Base-by-base conservation (phyloP, 768 basidiomycete species). In the Leucosporidium yakuticum region DNA sequence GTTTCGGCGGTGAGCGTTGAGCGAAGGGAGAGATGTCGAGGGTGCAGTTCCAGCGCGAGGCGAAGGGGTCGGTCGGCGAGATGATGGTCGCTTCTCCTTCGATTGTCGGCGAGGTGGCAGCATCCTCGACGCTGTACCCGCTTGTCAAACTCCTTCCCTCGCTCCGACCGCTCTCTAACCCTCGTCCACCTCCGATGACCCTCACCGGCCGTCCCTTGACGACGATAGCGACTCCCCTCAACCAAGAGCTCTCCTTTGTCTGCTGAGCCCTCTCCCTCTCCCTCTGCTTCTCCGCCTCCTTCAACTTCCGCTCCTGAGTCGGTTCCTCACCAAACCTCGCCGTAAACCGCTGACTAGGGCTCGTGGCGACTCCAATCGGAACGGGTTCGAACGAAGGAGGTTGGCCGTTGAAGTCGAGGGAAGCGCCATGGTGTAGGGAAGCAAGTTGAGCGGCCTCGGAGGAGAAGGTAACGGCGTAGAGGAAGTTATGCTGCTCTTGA, bases 11-110 rank as follows among this genome's bases (percentile, higher is more conserved):
- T 0, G 61, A 29, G 20, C 48, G 65, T 0, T 27, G 47, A 1
- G 66, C 66, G 60, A 71, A 62, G 5, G 66, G 56, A 1, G 69
- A 64, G 31, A 67, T 62, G 51, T 71, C 69, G 63, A 71, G 66
- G 25, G 60, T 54, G 39, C 63, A 67, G 49, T 67, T 61, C 63
- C 63, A 67, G 4, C 54, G 49, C 8, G 65, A 67, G 2, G 34
- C 20, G 34, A 71, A 64, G 0, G 48, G 14, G 8, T 7, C n/a
- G 0, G 63, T 56, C 9, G 55, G 54, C 14, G 25, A 55, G 9
- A 31, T 23, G 17, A 23, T 34, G 27, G 55, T 20, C 7, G 55
- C 23, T 4, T 68, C 48, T 17, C 14, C 62, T 4, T 14, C 55
- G 14, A 55, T 49, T 3, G 32, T 60, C 4, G 39, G 39, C 8